Percentiles rank a stretch among this genome's conserved stretches.
Conservation (phyloP, 768 basidiomycete species). For the Ramaria sp. region DNA sequence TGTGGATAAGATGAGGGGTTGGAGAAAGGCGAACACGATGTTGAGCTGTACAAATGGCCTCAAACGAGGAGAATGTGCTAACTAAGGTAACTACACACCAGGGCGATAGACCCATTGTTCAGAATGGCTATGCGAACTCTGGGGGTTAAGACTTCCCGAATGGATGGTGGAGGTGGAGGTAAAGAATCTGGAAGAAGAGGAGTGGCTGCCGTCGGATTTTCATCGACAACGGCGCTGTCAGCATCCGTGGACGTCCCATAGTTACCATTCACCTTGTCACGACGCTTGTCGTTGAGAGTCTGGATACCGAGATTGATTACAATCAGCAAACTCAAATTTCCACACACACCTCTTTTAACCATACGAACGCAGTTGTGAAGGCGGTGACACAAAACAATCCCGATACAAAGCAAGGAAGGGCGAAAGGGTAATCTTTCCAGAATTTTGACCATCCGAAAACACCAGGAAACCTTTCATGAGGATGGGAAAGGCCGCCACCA, state of each 20-base stretch:
- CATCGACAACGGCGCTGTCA: background rate
- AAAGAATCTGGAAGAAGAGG: background rate
- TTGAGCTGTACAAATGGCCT: background rate
- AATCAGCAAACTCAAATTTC: background rate
- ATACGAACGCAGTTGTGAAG: background rate
- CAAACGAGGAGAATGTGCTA: background rate
- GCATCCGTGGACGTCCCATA: background rate
- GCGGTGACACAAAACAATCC: background rate
- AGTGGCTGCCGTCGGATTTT: background rate
- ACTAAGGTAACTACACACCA: background rate
- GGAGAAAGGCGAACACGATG: slow-evolving; percentile 21
- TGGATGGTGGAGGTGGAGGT: background rate
- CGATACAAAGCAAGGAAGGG: background rate
- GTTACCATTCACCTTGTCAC: background rate
- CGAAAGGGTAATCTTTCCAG: background rate
- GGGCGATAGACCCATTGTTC: no score
- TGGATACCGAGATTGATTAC: background rate
- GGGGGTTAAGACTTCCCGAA: background rate
- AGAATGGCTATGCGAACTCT: background rate
- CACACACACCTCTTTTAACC: background rate
- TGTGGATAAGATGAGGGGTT: slow-evolving; percentile 23
- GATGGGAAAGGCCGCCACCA: background rate
- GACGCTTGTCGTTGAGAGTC: background rate
- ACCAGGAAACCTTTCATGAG: background rate
- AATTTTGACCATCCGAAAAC: background rate